Percentiles rank a stretch among this genome's conserved stretches.
Conservation (phyloP, 2,329 filamentous ascomycete genomes). For the Aphanocladium album region DNA sequence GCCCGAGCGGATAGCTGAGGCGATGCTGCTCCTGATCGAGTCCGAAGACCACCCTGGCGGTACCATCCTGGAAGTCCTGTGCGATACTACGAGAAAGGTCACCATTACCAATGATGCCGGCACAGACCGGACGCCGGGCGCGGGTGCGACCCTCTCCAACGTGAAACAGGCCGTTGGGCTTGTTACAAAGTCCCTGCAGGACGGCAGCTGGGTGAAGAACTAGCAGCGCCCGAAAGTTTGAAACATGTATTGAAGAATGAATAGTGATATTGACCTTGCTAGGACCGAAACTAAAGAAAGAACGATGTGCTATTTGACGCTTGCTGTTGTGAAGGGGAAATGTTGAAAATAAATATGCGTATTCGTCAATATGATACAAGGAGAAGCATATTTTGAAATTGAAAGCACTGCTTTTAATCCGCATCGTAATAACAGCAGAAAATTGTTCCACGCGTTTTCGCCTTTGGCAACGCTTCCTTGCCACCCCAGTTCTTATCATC, state of each 20-base stretch:
- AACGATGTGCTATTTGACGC: not conserved
- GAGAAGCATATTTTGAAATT: not conserved
- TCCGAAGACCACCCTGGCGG: constrained; percentile 31
- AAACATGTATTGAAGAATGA: not conserved
- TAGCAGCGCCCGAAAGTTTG: not conserved
- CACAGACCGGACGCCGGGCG: constrained; percentile 24
- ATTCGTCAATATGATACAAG: not conserved
- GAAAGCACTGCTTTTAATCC: not conserved
- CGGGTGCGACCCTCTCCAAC: constrained; percentile 24
- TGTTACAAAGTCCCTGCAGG: not conserved
- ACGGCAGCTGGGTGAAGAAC: not conserved
- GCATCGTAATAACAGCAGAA: constrained; percentile 13
- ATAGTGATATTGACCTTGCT: not conserved
- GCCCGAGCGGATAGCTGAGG: constrained; percentile 37
- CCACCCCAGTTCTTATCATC: not conserved
- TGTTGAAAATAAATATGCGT: not conserved
- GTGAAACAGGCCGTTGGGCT: constrained; percentile 11
- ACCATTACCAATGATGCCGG: constrained; percentile 33
- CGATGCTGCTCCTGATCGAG: constrained; percentile 37
- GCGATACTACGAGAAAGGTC: constrained; percentile 27
- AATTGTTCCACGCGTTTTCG: constrained; percentile 4
- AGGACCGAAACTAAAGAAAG: not conserved
- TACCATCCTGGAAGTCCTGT: constrained; percentile 37
- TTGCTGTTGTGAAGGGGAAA: not conserved
- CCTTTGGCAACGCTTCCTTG: not conserved